phyloP scores from a whole-genome alignment of 441 rosid genomes.

The Bocquillonia castaneifolia region DNA sequence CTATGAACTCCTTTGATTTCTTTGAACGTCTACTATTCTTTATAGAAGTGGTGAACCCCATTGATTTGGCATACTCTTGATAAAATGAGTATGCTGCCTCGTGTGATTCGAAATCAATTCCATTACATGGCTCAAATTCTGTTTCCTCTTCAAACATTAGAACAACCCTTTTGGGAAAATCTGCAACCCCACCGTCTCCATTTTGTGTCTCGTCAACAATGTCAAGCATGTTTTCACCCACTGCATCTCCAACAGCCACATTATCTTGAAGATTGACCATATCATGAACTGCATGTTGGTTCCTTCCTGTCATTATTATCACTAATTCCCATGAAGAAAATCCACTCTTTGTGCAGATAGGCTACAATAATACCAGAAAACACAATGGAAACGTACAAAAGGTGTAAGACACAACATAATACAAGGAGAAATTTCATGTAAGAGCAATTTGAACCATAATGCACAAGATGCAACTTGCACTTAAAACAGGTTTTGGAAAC shows the following conservation, averaged over 20 bases:
- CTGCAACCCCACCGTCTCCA: slow-evolving; percentile 33
- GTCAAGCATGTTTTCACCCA: slow-evolving; percentile 30
- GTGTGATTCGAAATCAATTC: slow-evolving; percentile 78
- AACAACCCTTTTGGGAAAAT: slow-evolving; percentile 33
- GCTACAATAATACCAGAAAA: slow-evolving; percentile 22
- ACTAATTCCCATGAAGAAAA: slow-evolving; percentile 34
- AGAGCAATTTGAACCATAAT: no score
- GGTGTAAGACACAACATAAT: not conserved
- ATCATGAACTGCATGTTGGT: slow-evolving; percentile 32
- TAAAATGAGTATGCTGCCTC: slow-evolving; percentile 73
- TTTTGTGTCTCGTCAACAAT: slow-evolving; percentile 34
- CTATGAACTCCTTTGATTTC: slow-evolving; percentile 71
- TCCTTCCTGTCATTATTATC: slow-evolving; percentile 29
- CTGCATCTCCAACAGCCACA: slow-evolving; percentile 32
- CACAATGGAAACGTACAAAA: not conserved
- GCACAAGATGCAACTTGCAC: no score
- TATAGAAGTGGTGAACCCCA: slow-evolving; percentile 78
- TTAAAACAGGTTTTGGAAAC: no score
- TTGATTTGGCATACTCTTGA: slow-evolving; percentile 72
- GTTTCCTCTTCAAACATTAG: slow-evolving; percentile 42
- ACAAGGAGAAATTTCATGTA: not conserved
- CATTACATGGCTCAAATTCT: slow-evolving; percentile 59
- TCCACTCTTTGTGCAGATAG: slow-evolving; percentile 11
- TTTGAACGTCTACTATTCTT: slow-evolving; percentile 80
- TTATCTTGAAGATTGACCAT: slow-evolving; percentile 41